Percentiles rank a stretch among this genome's conserved stretches.
phyloP scores from a whole-genome alignment of 768 basidiomycete genomes.

The Pisolithus orientalis region DNA sequence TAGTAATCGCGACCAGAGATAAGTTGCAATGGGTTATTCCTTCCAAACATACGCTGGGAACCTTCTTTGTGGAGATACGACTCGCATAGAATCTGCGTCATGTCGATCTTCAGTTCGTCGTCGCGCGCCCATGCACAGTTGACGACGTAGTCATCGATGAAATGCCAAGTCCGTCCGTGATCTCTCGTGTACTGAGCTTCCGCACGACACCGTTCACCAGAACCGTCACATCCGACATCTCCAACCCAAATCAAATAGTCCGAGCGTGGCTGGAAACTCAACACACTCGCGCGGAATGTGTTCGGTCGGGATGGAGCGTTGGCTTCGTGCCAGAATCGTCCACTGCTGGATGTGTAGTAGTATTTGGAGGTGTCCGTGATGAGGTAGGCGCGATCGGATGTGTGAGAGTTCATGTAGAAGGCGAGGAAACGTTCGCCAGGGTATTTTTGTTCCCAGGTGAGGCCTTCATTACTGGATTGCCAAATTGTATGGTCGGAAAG shows the following conservation, averaged over 20 bases:
- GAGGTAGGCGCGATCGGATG: slow-evolving; percentile 81
- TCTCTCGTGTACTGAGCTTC: slow-evolving; percentile 70
- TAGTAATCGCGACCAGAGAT: slow-evolving; percentile 75
- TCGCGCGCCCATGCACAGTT: slow-evolving; percentile 94
- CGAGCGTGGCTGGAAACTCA: slow-evolving; percentile 84
- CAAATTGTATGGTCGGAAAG: slow-evolving; percentile 73
- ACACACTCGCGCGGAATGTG: slow-evolving; percentile 61
- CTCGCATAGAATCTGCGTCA: slow-evolving; percentile 89
- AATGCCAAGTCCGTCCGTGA: slow-evolving; percentile 71
- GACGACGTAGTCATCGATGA: slow-evolving; percentile 79
- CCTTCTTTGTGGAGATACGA: slow-evolving; percentile 78
- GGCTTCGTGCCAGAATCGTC: slow-evolving; percentile 58
- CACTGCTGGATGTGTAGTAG: slow-evolving; percentile 82
- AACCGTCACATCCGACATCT: slow-evolving; percentile 53
- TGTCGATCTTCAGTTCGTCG: slow-evolving; percentile 68
- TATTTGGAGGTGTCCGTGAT: slow-evolving; percentile 61
- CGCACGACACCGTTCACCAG: slow-evolving; percentile 55
- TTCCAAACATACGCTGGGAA: slow-evolving; percentile 53
- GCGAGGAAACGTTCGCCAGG: slow-evolving; percentile 64
- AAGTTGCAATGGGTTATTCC: slow-evolving; percentile 67
- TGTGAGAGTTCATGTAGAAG: slow-evolving; percentile 82
- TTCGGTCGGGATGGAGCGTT: slow-evolving; percentile 70
- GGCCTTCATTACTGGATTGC: slow-evolving; percentile 96
- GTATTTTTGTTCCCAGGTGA: slow-evolving; percentile 72
- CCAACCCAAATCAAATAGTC: slow-evolving; percentile 92